Evolutionary conservation across 495 filamentous ascomycete genomes (phyloP), one percentile per base, ranked within the genome.

Genomic region (Delitschia confertaspora): DNA sequence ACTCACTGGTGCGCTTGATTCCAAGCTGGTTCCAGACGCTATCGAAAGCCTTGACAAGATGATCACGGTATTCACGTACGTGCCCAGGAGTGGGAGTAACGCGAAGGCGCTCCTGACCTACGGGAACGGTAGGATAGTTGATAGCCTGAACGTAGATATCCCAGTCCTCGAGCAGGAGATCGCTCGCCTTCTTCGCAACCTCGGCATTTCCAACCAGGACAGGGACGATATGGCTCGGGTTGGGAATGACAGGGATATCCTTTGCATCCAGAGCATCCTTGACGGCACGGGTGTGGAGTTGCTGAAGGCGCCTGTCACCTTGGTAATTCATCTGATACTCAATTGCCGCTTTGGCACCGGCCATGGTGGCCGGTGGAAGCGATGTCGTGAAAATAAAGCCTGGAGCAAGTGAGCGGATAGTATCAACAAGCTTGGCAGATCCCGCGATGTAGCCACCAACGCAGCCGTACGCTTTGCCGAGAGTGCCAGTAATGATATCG

Each of bases 341-440:
- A 51, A 98, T 98, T 24, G 91, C 88, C 3, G 86, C 69, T 55
- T 80, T 74, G 19, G 93, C 93, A 38, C 91, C 91, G 17, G 91
- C 88, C 91, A 98, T 98, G 24, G 85, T 91, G 13, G 93, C 87
- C 0, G 91, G 91, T 0, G 91, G 91, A 26, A 98, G 76, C 2
- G 88, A 91, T 3, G 93, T 96, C 14, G 91, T 98, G 72, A 98
- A 98, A 68, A 98, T 98, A 69, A 98, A 98, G 18, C 91, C 91
- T 0, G 91, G 88, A 0, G 91, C 91, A 14, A 96, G 79, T 1
- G 91, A 96, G 47, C 91, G 85, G 51, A 98, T 82, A n/a, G 83
- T 85, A 60, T 98, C 91, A 23, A 98, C 82, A 63, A 98, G 76
- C 55, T 82, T 82, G 29, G 82, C 73, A 10, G 82, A 89, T 20